Evolutionary conservation across 495 filamentous ascomycete genomes (phyloP).

Genomic region (Evansstolkia leycettana): DNA sequence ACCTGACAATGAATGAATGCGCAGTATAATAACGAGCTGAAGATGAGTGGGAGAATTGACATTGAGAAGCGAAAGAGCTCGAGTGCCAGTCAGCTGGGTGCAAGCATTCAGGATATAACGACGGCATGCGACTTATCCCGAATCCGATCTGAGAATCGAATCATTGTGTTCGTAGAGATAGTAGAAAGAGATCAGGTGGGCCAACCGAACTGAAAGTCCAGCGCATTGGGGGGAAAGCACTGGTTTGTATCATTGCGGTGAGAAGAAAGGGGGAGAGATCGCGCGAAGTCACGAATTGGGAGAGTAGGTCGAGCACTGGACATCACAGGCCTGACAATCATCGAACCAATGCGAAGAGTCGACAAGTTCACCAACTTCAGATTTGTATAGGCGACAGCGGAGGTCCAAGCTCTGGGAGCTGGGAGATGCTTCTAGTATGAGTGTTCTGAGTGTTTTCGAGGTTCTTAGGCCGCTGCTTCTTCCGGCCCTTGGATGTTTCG

Average conservation of each 20-base stretch:
- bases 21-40: no score
- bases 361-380: constrained; percentile 6
- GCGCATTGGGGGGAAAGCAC: no score
- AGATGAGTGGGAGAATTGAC: no score
- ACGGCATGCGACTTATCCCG: no score
- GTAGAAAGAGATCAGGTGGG: constrained; percentile 2
- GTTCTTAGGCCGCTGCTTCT: constrained; percentile 25
- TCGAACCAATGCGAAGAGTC: background rate
- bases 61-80: no score
- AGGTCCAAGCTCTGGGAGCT: constrained; percentile 53
- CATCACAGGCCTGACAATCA: no score
- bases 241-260: background rate
- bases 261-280: background rate
- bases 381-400: constrained; percentile 60
- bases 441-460: constrained; percentile 25
- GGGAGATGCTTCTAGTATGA: constrained; percentile 29
- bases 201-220: constrained; percentile 10
- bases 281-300: no score
- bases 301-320: no score
- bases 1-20: no score
- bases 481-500: constrained; percentile 19
- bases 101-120: no score
- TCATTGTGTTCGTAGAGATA: no score
- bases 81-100: constrained; percentile 2
- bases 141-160: no score